Percentiles rank a stretch among this genome's conserved stretches.
Evolutionary conservation across 1,284 basidiomycete species (phyloP).

Genomic region (Cryptococcus neoformans): DNA sequence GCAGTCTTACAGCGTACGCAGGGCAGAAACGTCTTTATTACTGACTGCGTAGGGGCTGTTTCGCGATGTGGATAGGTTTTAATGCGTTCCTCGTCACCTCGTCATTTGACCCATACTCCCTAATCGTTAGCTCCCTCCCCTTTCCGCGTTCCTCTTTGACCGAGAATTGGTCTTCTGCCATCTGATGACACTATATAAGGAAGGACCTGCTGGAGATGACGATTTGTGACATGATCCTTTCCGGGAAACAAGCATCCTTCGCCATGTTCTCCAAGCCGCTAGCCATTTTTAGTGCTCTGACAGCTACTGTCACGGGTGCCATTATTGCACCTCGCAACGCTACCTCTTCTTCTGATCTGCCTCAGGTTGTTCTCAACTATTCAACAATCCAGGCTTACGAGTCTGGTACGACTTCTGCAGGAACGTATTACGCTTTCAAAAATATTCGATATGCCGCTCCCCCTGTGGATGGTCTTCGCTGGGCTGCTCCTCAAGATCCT

Average conservation of each 20-base stretch:
- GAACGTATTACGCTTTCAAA: constrained; percentile 4
- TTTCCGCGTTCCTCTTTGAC: no score
- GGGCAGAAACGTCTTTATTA: no score
- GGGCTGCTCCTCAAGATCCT: constrained; percentile 7
- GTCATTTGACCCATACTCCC: no score
- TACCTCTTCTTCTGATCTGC: neutral
- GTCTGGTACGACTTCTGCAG: neutral
- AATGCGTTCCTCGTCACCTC: no score
- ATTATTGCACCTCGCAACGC: neutral
- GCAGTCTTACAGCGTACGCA: no score
- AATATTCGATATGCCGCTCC: constrained; percentile 65
- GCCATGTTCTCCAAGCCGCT: neutral
- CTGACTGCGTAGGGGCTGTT: no score
- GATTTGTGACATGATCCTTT: no score
- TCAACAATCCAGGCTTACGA: constrained; percentile 4
- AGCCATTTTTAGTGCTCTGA: neutral
- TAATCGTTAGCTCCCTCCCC: no score
- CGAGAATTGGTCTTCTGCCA: no score
- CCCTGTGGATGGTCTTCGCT: constrained; percentile 31
- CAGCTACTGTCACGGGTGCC: neutral
- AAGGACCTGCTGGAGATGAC: no score
- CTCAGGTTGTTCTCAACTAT: constrained; percentile 5
- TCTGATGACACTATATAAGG: no score
- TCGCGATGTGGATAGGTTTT: no score
- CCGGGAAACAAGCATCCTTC: neutral